Conservation (phyloP, 805 yeast genomes). For the Yarrowia divulgata region DNA sequence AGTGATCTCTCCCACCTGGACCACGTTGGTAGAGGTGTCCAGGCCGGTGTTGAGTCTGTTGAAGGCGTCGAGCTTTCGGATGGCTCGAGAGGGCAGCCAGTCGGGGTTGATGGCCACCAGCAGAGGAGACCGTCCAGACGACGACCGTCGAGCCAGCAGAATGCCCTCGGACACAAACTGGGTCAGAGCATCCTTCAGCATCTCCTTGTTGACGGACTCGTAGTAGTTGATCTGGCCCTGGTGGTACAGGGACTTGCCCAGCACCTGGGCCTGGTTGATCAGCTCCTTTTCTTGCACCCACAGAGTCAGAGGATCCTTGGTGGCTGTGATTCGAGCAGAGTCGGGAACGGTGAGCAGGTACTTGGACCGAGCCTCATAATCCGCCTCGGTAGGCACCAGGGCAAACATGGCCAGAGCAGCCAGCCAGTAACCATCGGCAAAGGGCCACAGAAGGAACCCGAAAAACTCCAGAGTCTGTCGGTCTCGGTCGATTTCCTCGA, state of each 20-base stretch:
- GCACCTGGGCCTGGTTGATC: slow-evolving; percentile 50
- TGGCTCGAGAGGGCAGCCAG: slow-evolving; percentile 31
- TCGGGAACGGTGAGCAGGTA: slow-evolving; percentile 14
- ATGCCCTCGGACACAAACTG: slow-evolving; percentile 51
- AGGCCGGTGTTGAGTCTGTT: slow-evolving; percentile 25
- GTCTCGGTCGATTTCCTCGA: slow-evolving; percentile 44
- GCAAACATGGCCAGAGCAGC: slow-evolving; percentile 51
- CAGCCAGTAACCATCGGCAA: slow-evolving; percentile 55
- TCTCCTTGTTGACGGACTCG: slow-evolving; percentile 54
- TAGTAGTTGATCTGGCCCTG: slow-evolving; percentile 54
- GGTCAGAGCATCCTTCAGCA: slow-evolving; percentile 51
- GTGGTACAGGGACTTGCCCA: slow-evolving; percentile 55
- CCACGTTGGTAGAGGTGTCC: slow-evolving; percentile 30
- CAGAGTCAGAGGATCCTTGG: slow-evolving; percentile 42
- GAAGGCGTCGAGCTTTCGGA: slow-evolving; percentile 24
- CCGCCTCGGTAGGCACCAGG: slow-evolving; percentile 47
- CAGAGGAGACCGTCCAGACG: slow-evolving; percentile 27
- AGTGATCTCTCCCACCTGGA: slow-evolving; percentile 41
- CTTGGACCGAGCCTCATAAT: slow-evolving; percentile 33
- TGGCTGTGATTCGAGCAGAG: slow-evolving; percentile 7
- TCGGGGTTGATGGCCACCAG: slow-evolving; percentile 32
- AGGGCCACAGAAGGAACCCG: slow-evolving; percentile 55
- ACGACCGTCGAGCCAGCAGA: slow-evolving; percentile 41
- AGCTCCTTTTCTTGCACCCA: slow-evolving; percentile 50
- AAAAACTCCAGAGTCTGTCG: slow-evolving; percentile 53